phyloP scores from a whole-genome alignment of 164 flowering plant genomes.

The Warburgia ugandensis region DNA sequence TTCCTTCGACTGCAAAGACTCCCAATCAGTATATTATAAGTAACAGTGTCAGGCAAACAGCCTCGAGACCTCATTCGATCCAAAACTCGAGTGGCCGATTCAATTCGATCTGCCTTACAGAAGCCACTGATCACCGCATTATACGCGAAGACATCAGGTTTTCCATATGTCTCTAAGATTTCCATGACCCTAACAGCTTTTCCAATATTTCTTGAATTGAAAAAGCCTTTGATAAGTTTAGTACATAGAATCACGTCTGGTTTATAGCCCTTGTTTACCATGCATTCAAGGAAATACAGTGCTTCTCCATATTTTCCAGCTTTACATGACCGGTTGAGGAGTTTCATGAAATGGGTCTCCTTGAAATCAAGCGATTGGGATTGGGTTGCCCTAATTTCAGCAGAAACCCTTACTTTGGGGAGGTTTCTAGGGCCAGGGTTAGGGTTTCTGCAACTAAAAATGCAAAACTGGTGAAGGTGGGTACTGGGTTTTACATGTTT shows the following conservation, averaged over 20 bases:
- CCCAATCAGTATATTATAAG: constrained; percentile 76
- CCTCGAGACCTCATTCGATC: constrained; percentile 44
- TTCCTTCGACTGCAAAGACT: constrained; percentile 64
- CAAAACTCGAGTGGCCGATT: constrained; percentile 38
- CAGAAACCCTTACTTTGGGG: constrained; percentile 19
- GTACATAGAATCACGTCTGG: constrained; percentile 78
- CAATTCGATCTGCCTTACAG: constrained; percentile 51
- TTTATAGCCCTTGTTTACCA: constrained; percentile 53
- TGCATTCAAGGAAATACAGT: constrained; percentile 49
- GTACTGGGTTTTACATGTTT: constrained; percentile 21
- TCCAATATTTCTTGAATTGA: constrained; percentile 30
- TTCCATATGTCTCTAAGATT: constrained; percentile 51
- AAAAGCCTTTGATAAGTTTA: constrained; percentile 67
- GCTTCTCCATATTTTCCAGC: constrained; percentile 56
- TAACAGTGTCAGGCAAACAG: constrained; percentile 59
- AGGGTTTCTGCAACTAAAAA: constrained; percentile 20
- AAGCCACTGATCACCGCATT: constrained; percentile 69
- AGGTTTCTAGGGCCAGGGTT: constrained; percentile 13
- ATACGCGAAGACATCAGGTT: constrained; percentile 64
- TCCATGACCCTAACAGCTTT: constrained; percentile 64
- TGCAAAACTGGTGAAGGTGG: constrained; percentile 16
- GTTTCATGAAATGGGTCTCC: constrained; percentile 51
- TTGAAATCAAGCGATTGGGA: constrained; percentile 29
- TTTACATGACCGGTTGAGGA: constrained; percentile 56
- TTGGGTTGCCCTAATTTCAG: constrained; percentile 31